Percentiles rank a stretch among this genome's conserved stretches.
Evolutionary conservation across 345 rosid species (phyloP).

Genomic region (Capsella bursapastoris): DNA sequence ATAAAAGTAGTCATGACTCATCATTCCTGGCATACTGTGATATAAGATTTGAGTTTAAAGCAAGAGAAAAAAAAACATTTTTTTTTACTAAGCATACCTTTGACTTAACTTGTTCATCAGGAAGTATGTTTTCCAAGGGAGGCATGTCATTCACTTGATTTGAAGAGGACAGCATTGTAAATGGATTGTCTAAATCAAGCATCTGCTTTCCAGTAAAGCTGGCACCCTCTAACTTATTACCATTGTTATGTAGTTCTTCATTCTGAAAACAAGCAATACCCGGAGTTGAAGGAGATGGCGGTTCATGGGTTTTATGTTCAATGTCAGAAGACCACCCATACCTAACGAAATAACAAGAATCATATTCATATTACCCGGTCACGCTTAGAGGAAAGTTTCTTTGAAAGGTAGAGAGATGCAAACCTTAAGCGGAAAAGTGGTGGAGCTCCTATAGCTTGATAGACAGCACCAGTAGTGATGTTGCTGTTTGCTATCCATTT

Average conservation of each 20-base stretch:
- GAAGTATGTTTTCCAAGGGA: constrained; percentile 43
- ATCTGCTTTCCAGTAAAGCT: constrained; percentile 35
- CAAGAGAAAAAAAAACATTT: background rate
- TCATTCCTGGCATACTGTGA: background rate
- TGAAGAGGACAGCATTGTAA: constrained; percentile 32
- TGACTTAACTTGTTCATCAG: constrained; percentile 44
- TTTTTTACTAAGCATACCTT: constrained; percentile 45
- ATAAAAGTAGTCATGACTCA: constrained; percentile 34
- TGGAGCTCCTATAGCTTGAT: constrained; percentile 69
- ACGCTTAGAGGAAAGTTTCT: constrained; percentile 13
- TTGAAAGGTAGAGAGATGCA: constrained; percentile 16
- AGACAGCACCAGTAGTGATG: constrained; percentile 61
- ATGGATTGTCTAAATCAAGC: constrained; percentile 39
- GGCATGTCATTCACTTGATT: constrained; percentile 43
- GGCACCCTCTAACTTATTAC: constrained; percentile 24
- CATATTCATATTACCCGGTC: constrained; percentile 24
- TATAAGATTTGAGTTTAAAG: constrained; percentile 4
- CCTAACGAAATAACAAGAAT: constrained; percentile 50
- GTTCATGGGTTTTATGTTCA: constrained; percentile 35
- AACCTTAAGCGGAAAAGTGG: constrained; percentile 83
- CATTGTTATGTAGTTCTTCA: constrained; percentile 42
- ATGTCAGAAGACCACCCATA: constrained; percentile 74
- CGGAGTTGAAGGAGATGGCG: constrained; percentile 46
- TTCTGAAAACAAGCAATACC: constrained; percentile 41
- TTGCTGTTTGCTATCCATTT: constrained; percentile 63